Evolutionary conservation across 2,329 filamentous ascomycete species (phyloP), one percentile per base, ranked within the genome.

Genomic region (Karstenula rhodostoma): DNA sequence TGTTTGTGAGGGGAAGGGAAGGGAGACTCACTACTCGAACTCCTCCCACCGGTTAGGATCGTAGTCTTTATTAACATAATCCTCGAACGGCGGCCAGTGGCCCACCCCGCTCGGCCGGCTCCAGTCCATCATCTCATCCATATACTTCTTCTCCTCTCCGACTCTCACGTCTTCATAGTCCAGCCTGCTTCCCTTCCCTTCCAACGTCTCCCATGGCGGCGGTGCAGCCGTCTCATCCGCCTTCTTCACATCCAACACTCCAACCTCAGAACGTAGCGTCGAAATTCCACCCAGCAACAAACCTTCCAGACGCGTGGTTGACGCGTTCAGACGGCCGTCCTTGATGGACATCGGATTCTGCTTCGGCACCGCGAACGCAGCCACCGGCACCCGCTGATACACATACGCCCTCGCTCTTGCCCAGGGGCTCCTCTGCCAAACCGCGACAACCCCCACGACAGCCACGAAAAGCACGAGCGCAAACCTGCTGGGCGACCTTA

Each of bases 1-100:
- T n/a, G n/a, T n/a, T n/a, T n/a, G n/a, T n/a, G 17, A n/a, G 2
- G 33, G 33, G 40, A 37, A 29, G 57, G 23, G 27, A 66, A 27
- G 19, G 56, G 6, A 17, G 32, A 64, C 71, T 59, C 62, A 78
- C 76, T 74, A 73, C 4, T 74, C 67, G 64, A 83, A 82, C 19
- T 76, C 73, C 67, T 83, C 81, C 81, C 81, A 83, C 27, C 80
- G 72, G 63, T 82, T 83, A 2, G 81, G 81, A 66, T 82, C 80
- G 60, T 82, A 83, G 29, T 78, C 79, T 55, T 72, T 75, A 55
- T 78, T 63, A 9, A 73, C 63, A 54, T 81, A 83, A 35, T 78
- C 76, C n/a, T 67, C 67, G 64, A 81, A 83, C 2, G 79, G 77
- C 35, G 81, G 81, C 78, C 78, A 82, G 63, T 83, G 81, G 12